Conservation (phyloP, 352 stramenopile genomes). For the Globisporangium mamillatum region DNA sequence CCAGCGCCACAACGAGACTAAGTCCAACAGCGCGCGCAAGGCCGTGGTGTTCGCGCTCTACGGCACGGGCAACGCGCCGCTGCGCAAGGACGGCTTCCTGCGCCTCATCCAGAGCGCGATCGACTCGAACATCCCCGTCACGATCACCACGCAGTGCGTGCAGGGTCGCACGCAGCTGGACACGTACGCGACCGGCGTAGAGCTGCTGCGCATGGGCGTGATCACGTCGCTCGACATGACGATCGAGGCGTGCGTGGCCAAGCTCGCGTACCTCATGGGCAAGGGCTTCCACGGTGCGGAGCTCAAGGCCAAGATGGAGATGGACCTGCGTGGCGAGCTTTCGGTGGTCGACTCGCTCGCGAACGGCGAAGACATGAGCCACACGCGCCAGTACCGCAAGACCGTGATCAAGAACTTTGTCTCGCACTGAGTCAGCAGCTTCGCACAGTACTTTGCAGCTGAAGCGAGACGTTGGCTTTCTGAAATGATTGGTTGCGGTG, state of each 20-base stretch:
- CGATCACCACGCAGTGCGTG: conserved; percentile 94
- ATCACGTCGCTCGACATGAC: conserved; percentile 96
- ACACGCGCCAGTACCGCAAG: conserved; percentile 64
- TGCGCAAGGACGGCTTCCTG: conserved; percentile 87
- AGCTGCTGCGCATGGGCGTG: conserved; percentile 90
- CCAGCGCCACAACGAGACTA: conserved; percentile 48
- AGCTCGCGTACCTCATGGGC: conserved; percentile 95
- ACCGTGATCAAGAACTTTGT: conserved; percentile 77
- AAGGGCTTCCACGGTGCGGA: conserved; percentile 62
- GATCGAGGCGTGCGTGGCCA: conserved; percentile 92
- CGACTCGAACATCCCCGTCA: conserved; percentile 85
- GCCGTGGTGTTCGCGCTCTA: conserved; percentile 94
- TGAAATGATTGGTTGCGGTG: neutral
- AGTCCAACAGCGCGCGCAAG: conserved; percentile 29
- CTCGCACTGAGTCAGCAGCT: conserved; percentile 37
- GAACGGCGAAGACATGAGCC: conserved; percentile 60
- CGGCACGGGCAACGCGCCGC: conserved; percentile 94
- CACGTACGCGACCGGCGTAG: conserved; percentile 91
- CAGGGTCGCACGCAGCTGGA: conserved; percentile 91
- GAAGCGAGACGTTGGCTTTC: neutral
- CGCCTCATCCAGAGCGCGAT: conserved; percentile 81
- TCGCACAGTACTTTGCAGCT: too few relatives aligned
- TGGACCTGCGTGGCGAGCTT: conserved; percentile 76
- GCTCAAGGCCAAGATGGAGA: conserved; percentile 84
- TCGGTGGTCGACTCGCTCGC: conserved; percentile 68